These are phyloP conservation scores for Rhizophagus clarus DNA, from an alignment of 192 early-diverging fungal genomes.

Conservation along the genomic window DNA sequence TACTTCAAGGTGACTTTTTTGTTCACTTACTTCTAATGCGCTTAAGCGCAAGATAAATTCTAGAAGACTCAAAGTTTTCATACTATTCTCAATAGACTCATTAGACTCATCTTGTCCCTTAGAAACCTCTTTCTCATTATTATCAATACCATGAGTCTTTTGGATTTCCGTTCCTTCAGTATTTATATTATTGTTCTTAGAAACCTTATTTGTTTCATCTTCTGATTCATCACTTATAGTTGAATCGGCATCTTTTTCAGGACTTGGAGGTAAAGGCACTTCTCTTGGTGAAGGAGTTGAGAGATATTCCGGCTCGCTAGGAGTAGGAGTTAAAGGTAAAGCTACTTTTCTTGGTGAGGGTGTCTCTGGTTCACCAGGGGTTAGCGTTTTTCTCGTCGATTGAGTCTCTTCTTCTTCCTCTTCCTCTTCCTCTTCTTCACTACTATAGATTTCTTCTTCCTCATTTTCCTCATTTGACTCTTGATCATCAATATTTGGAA, in stretches of 20 bases:
- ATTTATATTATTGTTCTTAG: not conserved
- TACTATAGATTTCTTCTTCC: conserved; percentile 18
- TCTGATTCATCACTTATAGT: not conserved
- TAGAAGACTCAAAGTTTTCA: conserved; percentile 55
- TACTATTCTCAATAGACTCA: conserved; percentile 18
- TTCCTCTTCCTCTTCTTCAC: not conserved
- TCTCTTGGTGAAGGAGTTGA: conserved; percentile 20
- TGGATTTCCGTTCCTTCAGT: not conserved
- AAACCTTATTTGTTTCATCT: not conserved
- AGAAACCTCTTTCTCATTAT: not conserved
- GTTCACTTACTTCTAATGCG: conserved; percentile 65
- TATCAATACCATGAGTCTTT: not conserved
- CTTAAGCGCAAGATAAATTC: conserved; percentile 68
- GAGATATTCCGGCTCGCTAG: not conserved
- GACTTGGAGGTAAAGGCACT: conserved; percentile 4
- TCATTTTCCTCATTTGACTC: conserved; percentile 32
- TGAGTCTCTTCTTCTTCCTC: not conserved
- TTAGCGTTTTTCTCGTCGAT: not conserved
- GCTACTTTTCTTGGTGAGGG: conserved; percentile 5
- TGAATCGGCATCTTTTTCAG: conserved; percentile 13
- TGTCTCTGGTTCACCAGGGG: not conserved
- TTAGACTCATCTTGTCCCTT: not conserved
- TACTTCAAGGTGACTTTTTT: conserved; percentile 61
- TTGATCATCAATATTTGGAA: conserved; percentile 11
- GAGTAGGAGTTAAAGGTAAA: conserved; percentile 3